Evolutionary conservation across 257 asterid genomes (phyloP).

Genomic region (Petrea volubilis): DNA sequence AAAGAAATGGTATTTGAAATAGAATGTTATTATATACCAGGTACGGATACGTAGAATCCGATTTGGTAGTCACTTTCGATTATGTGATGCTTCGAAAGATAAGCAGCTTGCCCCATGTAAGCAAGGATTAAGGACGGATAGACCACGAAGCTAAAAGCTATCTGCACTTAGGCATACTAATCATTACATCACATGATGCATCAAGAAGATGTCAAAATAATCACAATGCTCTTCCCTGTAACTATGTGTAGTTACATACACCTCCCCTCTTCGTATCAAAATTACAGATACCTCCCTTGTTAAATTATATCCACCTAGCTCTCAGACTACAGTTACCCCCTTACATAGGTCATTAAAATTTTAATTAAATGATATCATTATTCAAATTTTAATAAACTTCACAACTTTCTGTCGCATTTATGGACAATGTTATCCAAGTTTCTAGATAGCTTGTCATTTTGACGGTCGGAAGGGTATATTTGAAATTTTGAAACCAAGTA

Average conservation of each 20-base stretch:
- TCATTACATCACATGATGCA: neutral
- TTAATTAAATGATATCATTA: too few species aligned
- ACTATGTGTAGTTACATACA: neutral
- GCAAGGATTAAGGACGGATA: conserved; percentile 47
- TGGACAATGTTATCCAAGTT: too few species aligned
- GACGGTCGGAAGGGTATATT: too few species aligned
- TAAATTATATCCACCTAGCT: too few species aligned
- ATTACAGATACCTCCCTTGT: too few species aligned
- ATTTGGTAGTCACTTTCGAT: conserved; percentile 31
- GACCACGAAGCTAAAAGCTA: conserved; percentile 43
- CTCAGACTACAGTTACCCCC: too few species aligned
- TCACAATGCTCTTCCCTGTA: neutral
- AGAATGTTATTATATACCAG: conserved; percentile 20
- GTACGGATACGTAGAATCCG: conserved; percentile 48
- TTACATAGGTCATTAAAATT: too few species aligned
- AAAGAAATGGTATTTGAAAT: neutral
- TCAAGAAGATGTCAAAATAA: neutral
- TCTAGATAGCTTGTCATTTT: too few species aligned
- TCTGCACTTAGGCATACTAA: conserved; percentile 20
- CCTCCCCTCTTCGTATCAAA: too few species aligned
- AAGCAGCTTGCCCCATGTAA: conserved; percentile 53
- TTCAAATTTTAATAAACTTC: too few species aligned
- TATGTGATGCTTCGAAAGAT: conserved; percentile 40
- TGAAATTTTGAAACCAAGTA: too few species aligned
- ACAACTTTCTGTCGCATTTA: too few species aligned